Evolutionary conservation across 148 eudicot species (phyloP).

Genomic region (Fagopyrum esculentum): DNA sequence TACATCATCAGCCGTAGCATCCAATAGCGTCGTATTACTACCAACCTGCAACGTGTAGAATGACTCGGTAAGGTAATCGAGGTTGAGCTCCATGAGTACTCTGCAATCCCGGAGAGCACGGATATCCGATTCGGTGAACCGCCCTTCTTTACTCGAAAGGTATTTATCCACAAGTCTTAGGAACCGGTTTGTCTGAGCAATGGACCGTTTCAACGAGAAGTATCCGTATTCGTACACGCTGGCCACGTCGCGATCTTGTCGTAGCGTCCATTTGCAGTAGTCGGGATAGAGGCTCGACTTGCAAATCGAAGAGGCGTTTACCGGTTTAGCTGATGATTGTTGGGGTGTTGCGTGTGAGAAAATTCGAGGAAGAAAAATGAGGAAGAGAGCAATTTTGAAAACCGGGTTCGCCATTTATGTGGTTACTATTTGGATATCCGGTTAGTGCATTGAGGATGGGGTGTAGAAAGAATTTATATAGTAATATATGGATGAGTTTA

Average conservation of each 20-base stretch:
- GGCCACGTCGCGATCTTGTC: neutral
- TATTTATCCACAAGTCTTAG: neutral
- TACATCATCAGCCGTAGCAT: slow-evolving; percentile 36
- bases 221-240: neutral
- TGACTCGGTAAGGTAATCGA: neutral
- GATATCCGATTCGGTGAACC: neutral
- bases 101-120: neutral
- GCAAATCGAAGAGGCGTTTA: neutral
- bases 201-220: slow-evolving; percentile 3
- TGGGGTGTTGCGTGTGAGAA: neutral
- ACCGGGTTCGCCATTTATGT: neutral
- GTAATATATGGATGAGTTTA: neutral
- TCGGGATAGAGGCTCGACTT: neutral
- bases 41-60: neutral
- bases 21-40: slow-evolving; percentile 19
- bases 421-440: neutral
- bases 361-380: neutral
- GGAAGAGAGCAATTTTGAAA: neutral
- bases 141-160: neutral
- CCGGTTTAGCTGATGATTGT: neutral
- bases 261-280: neutral
- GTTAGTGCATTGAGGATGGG: neutral
- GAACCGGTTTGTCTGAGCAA: neutral
- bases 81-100: neutral
- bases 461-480: too few species aligned